Conservation (phyloP, 352 stramenopile genomes). For the Pythium aquatile region DNA sequence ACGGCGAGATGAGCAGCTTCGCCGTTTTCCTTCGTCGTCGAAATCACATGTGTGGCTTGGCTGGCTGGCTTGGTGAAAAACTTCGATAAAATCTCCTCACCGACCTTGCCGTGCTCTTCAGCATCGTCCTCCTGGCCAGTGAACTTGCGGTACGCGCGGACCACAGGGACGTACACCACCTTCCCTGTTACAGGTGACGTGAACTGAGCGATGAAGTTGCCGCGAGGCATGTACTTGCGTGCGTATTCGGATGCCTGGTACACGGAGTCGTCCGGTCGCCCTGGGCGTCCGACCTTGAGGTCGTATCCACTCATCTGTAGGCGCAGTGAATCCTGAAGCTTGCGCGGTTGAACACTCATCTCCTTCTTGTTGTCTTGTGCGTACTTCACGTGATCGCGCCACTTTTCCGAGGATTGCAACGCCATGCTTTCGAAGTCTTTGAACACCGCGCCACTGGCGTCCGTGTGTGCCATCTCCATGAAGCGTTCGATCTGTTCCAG, state of each 20-base stretch:
- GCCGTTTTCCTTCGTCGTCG: constrained; percentile 79
- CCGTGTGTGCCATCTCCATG: constrained; percentile 34
- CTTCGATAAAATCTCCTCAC: constrained; percentile 50
- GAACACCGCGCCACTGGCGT: constrained; percentile 12
- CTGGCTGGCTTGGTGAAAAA: constrained; percentile 70
- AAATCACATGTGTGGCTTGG: constrained; percentile 53
- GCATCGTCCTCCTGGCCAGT: constrained; percentile 79
- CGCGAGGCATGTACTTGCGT: constrained; percentile 62
- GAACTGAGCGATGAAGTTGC: constrained; percentile 73
- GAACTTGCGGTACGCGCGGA: constrained; percentile 81
- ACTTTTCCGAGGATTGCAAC: constrained; percentile 35
- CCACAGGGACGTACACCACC: constrained; percentile 45
- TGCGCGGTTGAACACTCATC: constrained; percentile 43
- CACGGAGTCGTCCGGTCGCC: constrained; percentile 68
- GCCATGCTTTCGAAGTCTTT: constrained; percentile 38
- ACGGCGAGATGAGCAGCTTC: constrained; percentile 73
- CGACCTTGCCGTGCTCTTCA: constrained; percentile 33
- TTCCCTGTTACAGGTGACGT: constrained; percentile 2
- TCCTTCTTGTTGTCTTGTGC: constrained; percentile 30
- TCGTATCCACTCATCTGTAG: constrained; percentile 41
- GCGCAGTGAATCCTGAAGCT: constrained; percentile 37
- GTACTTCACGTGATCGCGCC: constrained; percentile 42
- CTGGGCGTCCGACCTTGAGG: constrained; percentile 59
- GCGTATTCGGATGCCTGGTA: constrained; percentile 68
- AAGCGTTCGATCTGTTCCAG: constrained; percentile 56